Evolutionary conservation across 140 eudicot genomes (phyloP), one percentile per base, ranked within the genome.

Genomic region (Oenanthe javanica): DNA sequence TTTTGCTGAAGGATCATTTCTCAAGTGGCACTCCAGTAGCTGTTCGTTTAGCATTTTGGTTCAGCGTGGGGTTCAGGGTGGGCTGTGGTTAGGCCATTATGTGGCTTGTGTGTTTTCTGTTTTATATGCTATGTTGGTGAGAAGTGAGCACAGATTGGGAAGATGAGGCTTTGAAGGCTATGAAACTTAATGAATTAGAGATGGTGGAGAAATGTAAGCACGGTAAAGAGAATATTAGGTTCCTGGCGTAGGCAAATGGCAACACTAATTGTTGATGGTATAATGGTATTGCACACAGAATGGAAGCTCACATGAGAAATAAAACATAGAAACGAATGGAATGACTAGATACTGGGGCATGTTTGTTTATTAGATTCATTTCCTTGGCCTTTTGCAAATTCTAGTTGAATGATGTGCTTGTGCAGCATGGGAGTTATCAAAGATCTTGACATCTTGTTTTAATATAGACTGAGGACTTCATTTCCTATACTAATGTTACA

Each of bases 61-160:
- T 81, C 23, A 79, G 83, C 12, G 81, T 88, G 0, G 98, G 98
- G 43, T 94, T 94, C 77, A 76, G 40, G 40, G 78, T 46, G 98
- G 98, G 31, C 82, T 94, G 57, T 94, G 98, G 98, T 81, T 87
- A 1, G 98, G 98, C 10, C 88, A 43, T 81, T 94, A 18, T 90
- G 87, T 82, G 12, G 97, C 95, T 0, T 94, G 98, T 38, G 98
- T 90, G n/a, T 72, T 90, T 21, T 90, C 95, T 2, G 84, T 94
- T 75, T 77, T 92, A 72, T 90, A 89, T 78, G 93, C 84, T 1
- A 91, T 94, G 52, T 5, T 89, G 74, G 79, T 61, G 21, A 36
- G 85, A 36, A 94, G 79, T 61, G 21, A 36, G 85, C 43, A 94
- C 97, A 0, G 94, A 92, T 27, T 92, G 98, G 98, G 98, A 90